Base-by-base conservation (phyloP, 345 rosid genomes). In the Gossypium sturtianum region DNA sequence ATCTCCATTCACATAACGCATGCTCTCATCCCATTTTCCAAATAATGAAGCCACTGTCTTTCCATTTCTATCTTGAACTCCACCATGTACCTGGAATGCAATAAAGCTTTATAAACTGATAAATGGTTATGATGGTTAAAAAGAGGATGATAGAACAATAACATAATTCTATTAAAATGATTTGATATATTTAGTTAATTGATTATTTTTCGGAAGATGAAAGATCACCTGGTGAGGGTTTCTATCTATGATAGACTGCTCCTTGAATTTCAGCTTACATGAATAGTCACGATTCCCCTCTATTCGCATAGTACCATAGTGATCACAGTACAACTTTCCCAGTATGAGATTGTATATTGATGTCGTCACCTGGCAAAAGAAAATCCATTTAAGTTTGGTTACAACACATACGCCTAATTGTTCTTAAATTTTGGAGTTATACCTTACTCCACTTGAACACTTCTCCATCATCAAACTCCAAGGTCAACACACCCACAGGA, bases 1-100 rank as follows among this genome's bases (percentile, higher is more conserved):
- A 59, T 93, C 98, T 78, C 97, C 97, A 45, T 53, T 82, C 54
- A 88, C 83, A 76, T 83, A 96, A 80, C 89, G 89, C 88, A 96
- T 86, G 76, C 95, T 91, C 80, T 93, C 98, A 74, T 96, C 99
- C 99, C 99, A 96, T 87, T 96, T 96, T 58, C 99, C 99, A 82
- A 93, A 88, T 71, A 96, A 76, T 11, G 93, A 88, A n/a, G 98
- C 97, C 71, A 86, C 87, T 2, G 89, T 88, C 80, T 86, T 93
- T 53, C 99, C 98, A 44, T 72, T 83, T 76, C 74, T 88, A 77
- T 93, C 97, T 79, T 90, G 93, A 66, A 91, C 93, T 72, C 86
- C 82, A 71, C 99, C 99, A 47, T 93, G 99, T 57, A 96, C 99
- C 99, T 95, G 87, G 49, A 63, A 74, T 54, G 56, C 52, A 22